Base-by-base conservation (phyloP, 371 early-diverging fungal species). In the Sporodiniella umbellata region DNA sequence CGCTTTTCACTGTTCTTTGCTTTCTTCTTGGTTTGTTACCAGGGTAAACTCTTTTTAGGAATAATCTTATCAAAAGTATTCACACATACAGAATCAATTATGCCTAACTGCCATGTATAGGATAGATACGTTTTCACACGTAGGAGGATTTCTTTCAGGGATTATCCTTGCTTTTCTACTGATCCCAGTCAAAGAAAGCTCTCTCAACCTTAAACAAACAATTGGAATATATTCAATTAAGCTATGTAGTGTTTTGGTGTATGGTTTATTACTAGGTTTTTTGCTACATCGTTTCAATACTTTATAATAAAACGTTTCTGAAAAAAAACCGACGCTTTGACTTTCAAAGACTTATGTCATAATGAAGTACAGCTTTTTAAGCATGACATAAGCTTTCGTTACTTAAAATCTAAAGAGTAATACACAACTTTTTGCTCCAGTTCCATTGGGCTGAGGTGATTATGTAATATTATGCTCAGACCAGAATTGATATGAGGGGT, bases 121-220 rank as follows among this genome's bases (percentile, higher is more conserved):
- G 2, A 55, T 58, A 2, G 62, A 64, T 26, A 65, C 50, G 25
- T 65, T 65, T 46, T 61, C 61, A 19, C 69, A 69, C 46, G 15
- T 69, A n/a, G 71, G 67, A n/a, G 74, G 74, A 10, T 54, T 70
- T 11, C 6, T 62, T n/a, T 45, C 62, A 6, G 74, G 74, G 1
- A 22, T 70, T 6, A 40, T 73, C 3, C 35, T 56, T 7, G 54
- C 58, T 15, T 42, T 59, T n/a, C 28, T 62, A 19, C 42, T 67
- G n/a, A 22, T 33, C 15, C 53, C 53, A 25, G 30, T 26, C 15
- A 38, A 38, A 19, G 24, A 26, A 25, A 35, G 21, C 15, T 12
- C 23, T 19, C 21, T 26, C 4, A 26, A 15, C 21, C 1, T 22
- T 4, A 56, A 19, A 7, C 43, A 19, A 19, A 11, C 26, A 5